These are phyloP conservation scores for Rhytidiadelphus loreus DNA, from an alignment of 225 moss, liverwort and hornwort genomes.

Conservation along the genomic window DNA sequence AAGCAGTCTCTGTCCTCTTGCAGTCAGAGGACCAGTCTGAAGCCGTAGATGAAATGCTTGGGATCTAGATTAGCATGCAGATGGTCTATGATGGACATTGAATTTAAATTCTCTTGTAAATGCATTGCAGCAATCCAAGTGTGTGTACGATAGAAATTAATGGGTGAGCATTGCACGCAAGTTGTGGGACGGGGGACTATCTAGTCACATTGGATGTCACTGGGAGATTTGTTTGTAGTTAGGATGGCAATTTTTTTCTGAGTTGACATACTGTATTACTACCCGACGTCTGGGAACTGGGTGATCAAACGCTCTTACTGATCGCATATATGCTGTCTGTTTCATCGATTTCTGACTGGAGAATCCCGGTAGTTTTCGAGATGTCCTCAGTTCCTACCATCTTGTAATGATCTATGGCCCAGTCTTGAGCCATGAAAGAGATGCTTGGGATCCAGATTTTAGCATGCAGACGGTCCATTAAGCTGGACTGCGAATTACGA, in stretches of 20 bases:
- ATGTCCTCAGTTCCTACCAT: not conserved
- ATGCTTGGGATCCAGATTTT: not conserved
- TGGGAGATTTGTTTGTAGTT: not conserved
- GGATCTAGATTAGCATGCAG: not conserved
- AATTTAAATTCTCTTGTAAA: not conserved
- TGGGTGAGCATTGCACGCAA: conserved; percentile 30
- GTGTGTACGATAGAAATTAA: not conserved
- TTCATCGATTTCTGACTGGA: not conserved
- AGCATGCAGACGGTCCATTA: not conserved
- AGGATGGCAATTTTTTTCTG: conserved; percentile 4
- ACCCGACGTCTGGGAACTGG: conserved; percentile 12
- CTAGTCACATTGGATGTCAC: not conserved
- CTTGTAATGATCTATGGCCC: not conserved
- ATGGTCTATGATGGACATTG: not conserved
- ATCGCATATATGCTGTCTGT: not conserved
- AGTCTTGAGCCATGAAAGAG: not conserved
- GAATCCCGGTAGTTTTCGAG: not conserved
- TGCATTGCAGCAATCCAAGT: not conserved
- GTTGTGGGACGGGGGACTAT: conserved; percentile 10
- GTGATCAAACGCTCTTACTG: conserved; percentile 2
- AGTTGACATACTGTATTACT: not conserved
- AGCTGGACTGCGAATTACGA: not conserved
- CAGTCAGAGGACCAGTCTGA: not conserved
- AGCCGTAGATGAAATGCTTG: not conserved
- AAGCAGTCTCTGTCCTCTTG: not conserved